Conservation (phyloP, 2,329 filamentous ascomycete species). For the Alternaria brassicicola region DNA sequence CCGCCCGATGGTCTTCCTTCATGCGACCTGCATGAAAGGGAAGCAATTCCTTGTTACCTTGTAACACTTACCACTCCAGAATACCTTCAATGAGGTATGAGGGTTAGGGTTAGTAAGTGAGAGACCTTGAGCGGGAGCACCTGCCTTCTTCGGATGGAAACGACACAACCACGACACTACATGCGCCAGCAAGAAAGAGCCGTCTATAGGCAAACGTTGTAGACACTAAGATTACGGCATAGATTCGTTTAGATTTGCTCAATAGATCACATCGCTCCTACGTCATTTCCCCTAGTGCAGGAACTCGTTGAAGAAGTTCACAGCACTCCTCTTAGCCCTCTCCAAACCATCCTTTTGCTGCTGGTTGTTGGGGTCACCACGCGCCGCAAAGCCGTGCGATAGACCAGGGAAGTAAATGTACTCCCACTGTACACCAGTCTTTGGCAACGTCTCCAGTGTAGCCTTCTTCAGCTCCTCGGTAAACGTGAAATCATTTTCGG, state of each 20-base stretch:
- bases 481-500: constrained; percentile 37
- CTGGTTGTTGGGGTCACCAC: constrained; percentile 34
- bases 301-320: constrained; percentile 42
- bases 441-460: constrained; percentile 35
- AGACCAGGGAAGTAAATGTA: constrained; percentile 44
- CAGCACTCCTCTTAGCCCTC: constrained; percentile 41
- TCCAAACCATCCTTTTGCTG: constrained; percentile 42
- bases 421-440: constrained; percentile 39
- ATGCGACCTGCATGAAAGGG: too few species aligned
- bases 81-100: too few species aligned
- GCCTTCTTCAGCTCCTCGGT: constrained; percentile 42
- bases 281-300: constrained; percentile 29
- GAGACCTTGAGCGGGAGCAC: not conserved
- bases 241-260: not conserved
- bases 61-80: too few species aligned
- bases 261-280: not conserved
- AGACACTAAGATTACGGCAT: not conserved
- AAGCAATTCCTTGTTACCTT: too few species aligned
- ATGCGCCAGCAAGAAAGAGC: not conserved
- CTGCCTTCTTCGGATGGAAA: too few species aligned
- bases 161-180: not conserved
- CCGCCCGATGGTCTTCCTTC: too few species aligned
- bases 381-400: constrained; percentile 41
- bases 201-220: not conserved
- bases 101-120: too few species aligned